Percentiles rank a stretch among this genome's conserved stretches.
Conservation (phyloP, 73 alveolate species). For the Uronychia setigera region DNA sequence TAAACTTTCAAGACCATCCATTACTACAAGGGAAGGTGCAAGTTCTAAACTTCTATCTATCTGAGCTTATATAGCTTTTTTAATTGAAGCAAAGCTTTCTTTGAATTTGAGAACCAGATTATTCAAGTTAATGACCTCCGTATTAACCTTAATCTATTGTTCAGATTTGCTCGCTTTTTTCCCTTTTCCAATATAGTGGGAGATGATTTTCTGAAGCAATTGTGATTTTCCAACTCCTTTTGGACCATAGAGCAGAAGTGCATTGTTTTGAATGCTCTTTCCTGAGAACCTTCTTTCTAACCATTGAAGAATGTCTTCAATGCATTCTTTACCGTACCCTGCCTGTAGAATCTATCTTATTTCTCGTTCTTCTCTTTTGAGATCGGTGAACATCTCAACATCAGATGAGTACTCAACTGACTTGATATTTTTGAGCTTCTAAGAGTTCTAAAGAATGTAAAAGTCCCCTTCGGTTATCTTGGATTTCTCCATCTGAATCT, state of each 20-base stretch:
- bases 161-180: not conserved
- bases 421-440: not conserved
- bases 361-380: not conserved
- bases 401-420: not conserved
- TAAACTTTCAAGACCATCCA: not conserved
- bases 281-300: not conserved
- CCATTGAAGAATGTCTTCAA: constrained; percentile 36
- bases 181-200: not conserved
- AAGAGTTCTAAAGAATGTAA: not conserved
- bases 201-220: not conserved
- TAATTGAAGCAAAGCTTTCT: not conserved
- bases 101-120: not conserved
- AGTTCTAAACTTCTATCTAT: not conserved
- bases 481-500: not conserved
- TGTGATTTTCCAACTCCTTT: constrained; percentile 83
- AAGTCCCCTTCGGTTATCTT: not conserved
- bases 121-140: not conserved
- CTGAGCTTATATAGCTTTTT: not conserved
- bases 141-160: not conserved
- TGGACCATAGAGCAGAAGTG: constrained; percentile 81
- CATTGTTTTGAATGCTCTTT: constrained; percentile 10
- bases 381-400: not conserved
- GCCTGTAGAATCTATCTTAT: not conserved
- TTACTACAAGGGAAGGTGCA: not conserved
- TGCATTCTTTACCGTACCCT: not conserved